Base-by-base conservation (phyloP, 371 early-diverging fungal species). In the Rhizomucor pusillus region DNA sequence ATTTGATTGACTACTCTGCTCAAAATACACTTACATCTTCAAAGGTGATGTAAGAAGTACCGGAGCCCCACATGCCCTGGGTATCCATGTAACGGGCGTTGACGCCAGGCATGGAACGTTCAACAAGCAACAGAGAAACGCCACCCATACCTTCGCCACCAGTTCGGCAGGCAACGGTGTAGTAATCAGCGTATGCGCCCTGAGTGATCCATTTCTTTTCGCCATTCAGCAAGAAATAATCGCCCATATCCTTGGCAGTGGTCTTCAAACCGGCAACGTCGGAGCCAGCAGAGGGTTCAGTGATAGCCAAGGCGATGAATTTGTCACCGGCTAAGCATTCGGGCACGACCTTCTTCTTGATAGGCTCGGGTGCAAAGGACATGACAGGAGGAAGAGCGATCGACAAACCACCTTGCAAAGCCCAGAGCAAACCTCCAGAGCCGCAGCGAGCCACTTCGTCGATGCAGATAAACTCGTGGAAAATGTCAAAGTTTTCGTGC, bases 191-290 rank as follows among this genome's bases (percentile, higher is more conserved):
- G 71, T 86, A 91, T 1, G 82, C 82, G 52, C 94, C 94, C 65
- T 91, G 92, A 50, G 94, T 92, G 51, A 88, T 88, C 85, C 89
- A 89, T 71, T 91, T 91, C 84, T 93, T 93, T 69, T 91, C 91
- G 43, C 92, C 91, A 56, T 91, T 91, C 47, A 91, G 71, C 29
- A 94, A 74, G 66, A 79, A 92, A 54, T 83, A 65, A 64, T 91
- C 91, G 10, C 83, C 75, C 48, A 82, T 74, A 63, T 88, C 84
- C 55, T 82, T 84, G 9, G 93, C 93, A 24, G 82, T 81, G 1
- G 86, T 85, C 12, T 63, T 64, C 22, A 94, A 62, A 57, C 86
- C 87, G 37, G 93, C 92, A 2, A 94, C 94, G 67, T 94, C 93
- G 0, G 85, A 85, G 9, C 88, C 88, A 35, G 81, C 85, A n/a